These are phyloP conservation scores for Calocybe gangraenosa DNA, from an alignment of 768 basidiomycete genomes.

Conservation along the genomic window DNA sequence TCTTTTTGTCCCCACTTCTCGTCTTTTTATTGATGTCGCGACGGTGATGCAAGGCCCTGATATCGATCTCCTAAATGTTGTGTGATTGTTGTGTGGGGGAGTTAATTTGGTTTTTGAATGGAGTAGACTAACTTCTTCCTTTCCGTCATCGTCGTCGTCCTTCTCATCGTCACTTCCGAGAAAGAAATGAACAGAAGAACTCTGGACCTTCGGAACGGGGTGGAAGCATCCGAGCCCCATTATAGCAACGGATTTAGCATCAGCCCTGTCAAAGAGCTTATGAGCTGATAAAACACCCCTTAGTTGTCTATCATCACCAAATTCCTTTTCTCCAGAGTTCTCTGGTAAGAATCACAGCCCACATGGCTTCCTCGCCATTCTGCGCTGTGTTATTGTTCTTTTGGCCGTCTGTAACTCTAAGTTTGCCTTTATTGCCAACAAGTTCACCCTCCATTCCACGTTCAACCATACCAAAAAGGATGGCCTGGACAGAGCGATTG, in stretches of 20 bases:
- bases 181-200: slow-evolving; percentile 93
- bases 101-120: not conserved
- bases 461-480: slow-evolving; percentile 96
- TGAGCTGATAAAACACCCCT: slow-evolving; percentile 3
- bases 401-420: slow-evolving; percentile 37
- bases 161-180: slow-evolving; percentile 81
- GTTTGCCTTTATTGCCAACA: slow-evolving; percentile 78
- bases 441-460: slow-evolving; percentile 83
- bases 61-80: slow-evolving; percentile 49
- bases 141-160: slow-evolving; percentile 69
- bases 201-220: slow-evolving; percentile 91
- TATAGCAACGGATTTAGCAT: slow-evolving; percentile 90
- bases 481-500: slow-evolving; percentile 91
- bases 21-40: slow-evolving; percentile 95
- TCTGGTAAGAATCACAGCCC: slow-evolving; percentile 92
- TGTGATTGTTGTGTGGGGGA: slow-evolving; percentile 7
- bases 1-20: slow-evolving; percentile 74
- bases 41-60: slow-evolving; percentile 76
- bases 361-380: slow-evolving; percentile 87
- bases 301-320: slow-evolving; percentile 45
- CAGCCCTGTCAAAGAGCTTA: slow-evolving; percentile 51
- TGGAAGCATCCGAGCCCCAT: slow-evolving; percentile 90
- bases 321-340: slow-evolving; percentile 93
- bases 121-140: slow-evolving; percentile 42
- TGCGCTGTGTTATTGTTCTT: slow-evolving; percentile 34